Evolutionary conservation across 2,329 filamentous ascomycete genomes (phyloP).

Genomic region (Colletotrichum karsti): DNA sequence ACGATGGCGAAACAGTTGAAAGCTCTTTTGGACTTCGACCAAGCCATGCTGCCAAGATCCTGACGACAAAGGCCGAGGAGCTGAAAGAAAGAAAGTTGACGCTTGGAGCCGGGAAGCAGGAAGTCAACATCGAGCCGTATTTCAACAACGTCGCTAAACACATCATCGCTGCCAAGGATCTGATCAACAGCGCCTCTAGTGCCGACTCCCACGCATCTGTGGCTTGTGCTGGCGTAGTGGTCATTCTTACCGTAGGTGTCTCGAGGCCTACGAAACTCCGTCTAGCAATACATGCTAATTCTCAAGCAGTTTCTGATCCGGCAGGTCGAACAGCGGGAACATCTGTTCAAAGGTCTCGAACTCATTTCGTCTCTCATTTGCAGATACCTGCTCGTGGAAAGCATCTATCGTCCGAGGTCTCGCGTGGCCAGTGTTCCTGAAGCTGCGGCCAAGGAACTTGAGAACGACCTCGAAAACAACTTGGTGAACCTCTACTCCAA

Average conservation of each 20-base stretch:
- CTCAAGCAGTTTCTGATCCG: not conserved
- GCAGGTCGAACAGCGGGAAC: not conserved
- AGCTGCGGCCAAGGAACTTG: not conserved
- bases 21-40: not conserved
- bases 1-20: no score
- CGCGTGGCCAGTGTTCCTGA: not conserved
- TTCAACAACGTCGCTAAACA: not conserved
- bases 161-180: not conserved
- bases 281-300: not conserved
- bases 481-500: not conserved
- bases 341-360: not conserved
- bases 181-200: not conserved
- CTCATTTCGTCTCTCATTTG: not conserved
- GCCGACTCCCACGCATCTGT: not conserved
- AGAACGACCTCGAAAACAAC: not conserved
- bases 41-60: not conserved
- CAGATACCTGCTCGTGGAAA: not conserved
- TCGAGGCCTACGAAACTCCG: not conserved
- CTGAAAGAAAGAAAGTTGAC: not conserved
- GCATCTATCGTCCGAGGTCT: not conserved
- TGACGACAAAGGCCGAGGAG: not conserved
- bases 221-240: not conserved
- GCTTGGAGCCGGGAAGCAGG: not conserved
- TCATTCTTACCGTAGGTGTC: not conserved
- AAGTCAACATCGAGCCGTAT: not conserved